Percentiles rank a stretch among this genome's conserved stretches.
These are phyloP conservation scores for Daedaleopsis nitida DNA, from an alignment of 768 basidiomycete species.

Conservation along the genomic window DNA sequence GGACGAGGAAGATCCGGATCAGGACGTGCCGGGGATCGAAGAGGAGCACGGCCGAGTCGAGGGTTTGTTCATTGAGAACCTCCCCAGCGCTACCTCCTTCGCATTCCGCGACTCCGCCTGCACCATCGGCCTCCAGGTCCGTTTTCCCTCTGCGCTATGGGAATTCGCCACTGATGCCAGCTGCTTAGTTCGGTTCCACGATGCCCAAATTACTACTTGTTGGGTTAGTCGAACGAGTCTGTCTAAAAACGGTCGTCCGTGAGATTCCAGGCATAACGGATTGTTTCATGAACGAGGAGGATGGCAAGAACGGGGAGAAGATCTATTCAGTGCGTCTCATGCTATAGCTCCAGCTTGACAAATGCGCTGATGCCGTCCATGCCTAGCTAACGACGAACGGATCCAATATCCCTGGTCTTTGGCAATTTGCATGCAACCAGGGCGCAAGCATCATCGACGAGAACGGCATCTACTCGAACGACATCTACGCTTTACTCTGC, in stretches of 20 bases:
- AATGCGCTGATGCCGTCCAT: background rate
- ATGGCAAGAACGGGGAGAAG: constrained; percentile 51
- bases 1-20: constrained; percentile 36
- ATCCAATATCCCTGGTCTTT: constrained; percentile 89
- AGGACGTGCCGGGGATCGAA: constrained; percentile 31
- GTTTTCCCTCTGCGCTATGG: constrained; percentile 27
- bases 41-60: constrained; percentile 47
- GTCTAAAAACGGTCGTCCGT: constrained; percentile 81
- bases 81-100: constrained; percentile 74
- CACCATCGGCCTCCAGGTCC: constrained; percentile 82
- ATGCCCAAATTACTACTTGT: constrained; percentile 94
- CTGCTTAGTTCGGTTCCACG: constrained; percentile 73
- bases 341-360: background rate
- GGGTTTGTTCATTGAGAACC: constrained; percentile 54
- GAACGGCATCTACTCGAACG: constrained; percentile 88
- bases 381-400: constrained; percentile 83
- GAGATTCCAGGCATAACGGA: constrained; percentile 88
- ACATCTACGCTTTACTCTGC: constrained; percentile 87
- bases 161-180: constrained; percentile 3
- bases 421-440: constrained; percentile 61
- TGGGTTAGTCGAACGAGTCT: constrained; percentile 88
- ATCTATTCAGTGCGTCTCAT: constrained; percentile 47
- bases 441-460: constrained; percentile 63
- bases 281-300: constrained; percentile 76
- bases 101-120: constrained; percentile 66